Evolutionary conservation across 2,329 filamentous ascomycete species (phyloP), one percentile per base, ranked within the genome.

Genomic region (Cyanodermella asteris): DNA sequence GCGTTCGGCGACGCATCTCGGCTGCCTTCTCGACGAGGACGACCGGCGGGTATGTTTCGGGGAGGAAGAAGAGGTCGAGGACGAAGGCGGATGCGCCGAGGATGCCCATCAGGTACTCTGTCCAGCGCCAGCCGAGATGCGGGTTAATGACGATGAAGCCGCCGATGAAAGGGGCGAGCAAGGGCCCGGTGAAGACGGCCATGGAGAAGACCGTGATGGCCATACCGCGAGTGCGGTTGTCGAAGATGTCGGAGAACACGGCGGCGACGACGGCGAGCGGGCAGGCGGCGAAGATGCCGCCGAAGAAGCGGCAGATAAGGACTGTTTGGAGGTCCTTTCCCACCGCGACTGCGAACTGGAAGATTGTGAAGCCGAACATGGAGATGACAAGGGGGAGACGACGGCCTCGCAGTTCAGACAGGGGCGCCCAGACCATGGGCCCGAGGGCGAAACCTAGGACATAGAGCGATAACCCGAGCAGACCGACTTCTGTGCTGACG

Each of bases 1-100:
- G 55, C 2, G 61, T 67, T 14, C 57, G 42, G 17, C 62, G 50
- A 16, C 61, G 47, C 3, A 67, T 40, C 31, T 64, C 59, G 4
- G 51, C 42, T 4, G 62, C 61, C 36, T 69, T 69, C 10, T 47
- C 42, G 18, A 68, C 55, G 3, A 69, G 48, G 9, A 69, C 57
- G 1, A 65, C 50, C 0, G 64, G 64, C 1, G 62, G 56, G 32
- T 68, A 69, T 0, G 60, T 61, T 37, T 69, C 64, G 25, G 60
- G 43, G 14, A 66, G 47, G 41, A 67, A 63, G 18, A 66, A 34
- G 1, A 63, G 20, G 21, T 59, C 49, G 7, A 64, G 37, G 1
- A 44, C 37, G 8, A 62, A 51, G 3, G 55, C 51, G 4, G 40
- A 32, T 30, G 57, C 61, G n/a, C 60, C 62, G 57, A 69, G 62